Evolutionary conservation across 2,329 filamentous ascomycete genomes (phyloP), one percentile per base, ranked within the genome.

Genomic region (Claviceps fusiformis): DNA sequence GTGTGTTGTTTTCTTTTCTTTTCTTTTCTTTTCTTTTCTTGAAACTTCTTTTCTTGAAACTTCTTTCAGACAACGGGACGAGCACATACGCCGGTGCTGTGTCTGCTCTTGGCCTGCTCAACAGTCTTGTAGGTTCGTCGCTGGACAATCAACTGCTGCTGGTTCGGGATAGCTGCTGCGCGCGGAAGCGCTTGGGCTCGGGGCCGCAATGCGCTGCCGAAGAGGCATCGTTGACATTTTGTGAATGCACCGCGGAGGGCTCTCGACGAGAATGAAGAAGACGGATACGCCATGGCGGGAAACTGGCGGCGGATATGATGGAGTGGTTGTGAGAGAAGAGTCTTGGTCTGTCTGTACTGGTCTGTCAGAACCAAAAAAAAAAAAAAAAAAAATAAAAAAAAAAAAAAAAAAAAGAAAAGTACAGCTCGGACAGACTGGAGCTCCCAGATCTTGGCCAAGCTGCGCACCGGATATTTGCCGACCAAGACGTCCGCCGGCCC

Each of bases 91-190:
- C 80, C 80, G 53, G 76, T 77, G 58, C 75, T 73, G 60, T 82
- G 75, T 59, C 78, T 71, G 66, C 77, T 81, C 70, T 77, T 79
- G 50, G 77, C 77, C 69, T 82, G 74, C 62, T 82, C 79, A 29
- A 82, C 74, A 9, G 79, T 80, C 68, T 78, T 80, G 62, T 63
- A 70, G 58, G 68, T 69, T 55, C 71, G 70, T 60, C 67, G 67
- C 62, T 72, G 71, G 52, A 63, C 62, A 39, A 70, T 63, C 3
- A 67, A 64, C n/a, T n/a, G n/a, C 58, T 68, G 68, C 62, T 66
- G 64, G 47, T 64, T 62, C 59, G 68, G 68, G 39, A 67, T 50
- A 47, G 65, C 57, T 8, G 66, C 57, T 9, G 59, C 58, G 58
- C 64, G 62, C 43, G 64, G 64, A 54, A 69, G 61, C 35, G 65